Conservation (phyloP, 2,329 filamentous ascomycete genomes). For the Cladophialophora chaetospira region DNA sequence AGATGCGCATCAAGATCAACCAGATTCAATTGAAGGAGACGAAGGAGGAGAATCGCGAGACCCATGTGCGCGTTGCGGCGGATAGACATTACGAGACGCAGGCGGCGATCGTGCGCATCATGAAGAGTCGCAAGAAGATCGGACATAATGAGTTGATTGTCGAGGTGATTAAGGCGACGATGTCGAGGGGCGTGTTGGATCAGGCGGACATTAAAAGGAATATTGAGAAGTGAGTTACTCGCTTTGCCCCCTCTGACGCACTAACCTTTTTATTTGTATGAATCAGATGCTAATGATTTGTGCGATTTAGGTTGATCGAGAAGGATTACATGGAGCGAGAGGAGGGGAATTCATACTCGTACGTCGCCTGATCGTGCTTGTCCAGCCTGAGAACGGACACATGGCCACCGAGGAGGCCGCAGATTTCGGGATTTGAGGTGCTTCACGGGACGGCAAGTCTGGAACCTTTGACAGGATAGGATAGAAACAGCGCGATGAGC, state of each 20-base stretch:
- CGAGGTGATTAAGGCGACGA: slow-evolving; percentile 90
- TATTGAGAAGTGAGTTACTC: slow-evolving; percentile 80
- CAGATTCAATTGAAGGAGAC: slow-evolving; percentile 98
- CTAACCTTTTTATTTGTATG: background rate
- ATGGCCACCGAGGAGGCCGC: no score
- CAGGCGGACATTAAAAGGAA: slow-evolving; percentile 91
- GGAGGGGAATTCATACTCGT: slow-evolving; percentile 68
- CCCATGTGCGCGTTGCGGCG: slow-evolving; percentile 82
- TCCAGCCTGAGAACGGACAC: no score
- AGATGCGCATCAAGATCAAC: slow-evolving; percentile 95
- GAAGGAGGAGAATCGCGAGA: slow-evolving; percentile 89
- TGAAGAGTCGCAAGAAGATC: slow-evolving; percentile 91
- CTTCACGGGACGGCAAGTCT: no score
- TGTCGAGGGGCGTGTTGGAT: slow-evolving; percentile 81
- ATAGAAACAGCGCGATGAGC: no score
- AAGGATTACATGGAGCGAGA: slow-evolving; percentile 90
- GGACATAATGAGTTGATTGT: slow-evolving; percentile 83
- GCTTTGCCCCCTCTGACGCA: background rate
- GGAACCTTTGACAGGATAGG: no score
- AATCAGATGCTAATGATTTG: background rate
- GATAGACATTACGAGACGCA: slow-evolving; percentile 96
- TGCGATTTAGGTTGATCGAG: slow-evolving; percentile 70
- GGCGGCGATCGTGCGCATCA: slow-evolving; percentile 92
- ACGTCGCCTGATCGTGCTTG: slow-evolving; percentile 70
- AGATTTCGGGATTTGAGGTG: no score